These are phyloP conservation scores for Xylariaceae sp. DNA, from an alignment of 2,329 filamentous ascomycete species.

Conservation along the genomic window DNA sequence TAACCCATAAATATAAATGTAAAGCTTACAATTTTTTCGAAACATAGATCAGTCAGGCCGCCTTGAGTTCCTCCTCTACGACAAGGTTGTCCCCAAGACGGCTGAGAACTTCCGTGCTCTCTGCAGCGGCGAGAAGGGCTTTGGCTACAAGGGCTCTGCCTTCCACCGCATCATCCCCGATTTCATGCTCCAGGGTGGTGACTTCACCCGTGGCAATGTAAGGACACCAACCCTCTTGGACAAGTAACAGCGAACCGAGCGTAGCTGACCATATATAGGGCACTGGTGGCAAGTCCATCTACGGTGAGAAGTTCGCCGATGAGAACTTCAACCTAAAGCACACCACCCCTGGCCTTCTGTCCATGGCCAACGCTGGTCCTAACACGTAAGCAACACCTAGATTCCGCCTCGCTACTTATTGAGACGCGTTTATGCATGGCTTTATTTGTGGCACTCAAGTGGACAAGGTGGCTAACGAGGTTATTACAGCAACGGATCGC, in stretches of 20 bases:
- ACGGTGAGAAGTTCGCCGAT: conserved; percentile 91
- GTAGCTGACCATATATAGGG: conserved; percentile 60
- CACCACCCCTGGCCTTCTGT: conserved; percentile 77
- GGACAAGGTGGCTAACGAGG: conserved; percentile 3
- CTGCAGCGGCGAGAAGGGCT: conserved; percentile 80
- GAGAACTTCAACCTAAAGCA: conserved; percentile 88
- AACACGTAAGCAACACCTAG: conserved; percentile 72
- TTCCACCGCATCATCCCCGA: conserved; percentile 94
- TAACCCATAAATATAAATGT: background rate
- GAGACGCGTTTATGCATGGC: background rate
- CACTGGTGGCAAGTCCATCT: conserved; percentile 92
- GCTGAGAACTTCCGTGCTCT: conserved; percentile 84
- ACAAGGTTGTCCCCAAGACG: conserved; percentile 88
- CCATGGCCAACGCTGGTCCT: conserved; percentile 94
- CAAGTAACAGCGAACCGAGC: background rate
- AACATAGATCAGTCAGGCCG: conserved; percentile 73
- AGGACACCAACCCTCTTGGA: conserved; percentile 46
- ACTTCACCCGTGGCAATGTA: conserved; percentile 93
- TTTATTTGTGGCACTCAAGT: too few relatives aligned
- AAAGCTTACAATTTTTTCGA: conserved; percentile 31
- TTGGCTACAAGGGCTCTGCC: conserved; percentile 80
- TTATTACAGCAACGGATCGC: conserved; percentile 83
- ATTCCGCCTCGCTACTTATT: background rate
- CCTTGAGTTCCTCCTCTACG: conserved; percentile 89
- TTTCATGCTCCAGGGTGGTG: conserved; percentile 96